Evolutionary conservation across 2,329 filamentous ascomycete species (phyloP), one percentile per base, ranked within the genome.

Genomic region (Diaporthe sp.): DNA sequence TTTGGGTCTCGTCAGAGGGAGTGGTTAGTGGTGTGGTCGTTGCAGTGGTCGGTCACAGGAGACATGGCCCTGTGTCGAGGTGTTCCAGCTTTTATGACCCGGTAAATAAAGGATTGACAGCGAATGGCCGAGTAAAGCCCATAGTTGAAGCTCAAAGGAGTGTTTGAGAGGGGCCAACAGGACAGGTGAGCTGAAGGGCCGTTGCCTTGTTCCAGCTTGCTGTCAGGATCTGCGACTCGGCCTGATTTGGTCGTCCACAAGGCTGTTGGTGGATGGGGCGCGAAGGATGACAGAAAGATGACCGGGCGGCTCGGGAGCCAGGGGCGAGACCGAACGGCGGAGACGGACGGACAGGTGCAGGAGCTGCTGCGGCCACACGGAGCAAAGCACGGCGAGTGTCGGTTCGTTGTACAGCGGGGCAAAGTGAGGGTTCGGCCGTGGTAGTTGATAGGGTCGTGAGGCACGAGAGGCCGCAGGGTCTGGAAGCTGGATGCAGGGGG

Each of bases 61-160:
- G 72, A 73, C 76, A 77, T 77, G 74, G 72, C 76, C 76, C 60
- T 55, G 65, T 42, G 49, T 42, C 28, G 15, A 37, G 74, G 74
- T 72, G 57, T 72, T 71, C 75, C 73, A 61, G 75, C 78, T 60
- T 72, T 76, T 76, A 77, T 74, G 74, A 77, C 57, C 67, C 73
- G 72, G 78, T 67, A 72, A 77, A 77, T 49, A 70, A 71, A 42
- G 75, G 51, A 72, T 70, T 74, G 76, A 62, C 44, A 62, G 72
- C 68, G 55, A 72, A 76, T 53, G 75, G 73, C 31, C 65, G 68
- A 57, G 58, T 61, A 70, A 76, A 73, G 75, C 74, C 60, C 76
- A 77, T 77, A 74, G 51, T 77, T 72, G 61, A 53, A 31, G 61
- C 62, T 73, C 70, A 62, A 75, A 62, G 25, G 60, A 53, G 58